Evolutionary conservation across 768 basidiomycete species (phyloP).

Genomic region (Suillus subaureus): DNA sequence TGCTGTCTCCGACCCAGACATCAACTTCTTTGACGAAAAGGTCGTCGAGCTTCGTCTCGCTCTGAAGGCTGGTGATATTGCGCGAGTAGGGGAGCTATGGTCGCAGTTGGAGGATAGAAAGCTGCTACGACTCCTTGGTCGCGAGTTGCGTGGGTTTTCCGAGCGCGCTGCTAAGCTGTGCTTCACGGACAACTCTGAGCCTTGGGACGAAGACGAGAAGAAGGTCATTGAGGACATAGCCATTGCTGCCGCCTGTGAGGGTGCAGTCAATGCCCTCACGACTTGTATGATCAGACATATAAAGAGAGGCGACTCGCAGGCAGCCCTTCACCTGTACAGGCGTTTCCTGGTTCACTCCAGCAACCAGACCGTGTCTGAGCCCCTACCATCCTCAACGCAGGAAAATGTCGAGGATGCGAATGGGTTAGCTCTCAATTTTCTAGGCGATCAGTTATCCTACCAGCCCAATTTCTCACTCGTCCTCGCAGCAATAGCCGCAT

Average conservation of each 20-base stretch:
- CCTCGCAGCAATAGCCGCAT: constrained; percentile 58
- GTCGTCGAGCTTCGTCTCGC: constrained; percentile 43
- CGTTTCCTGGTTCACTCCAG: constrained; percentile 33
- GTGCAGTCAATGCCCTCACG: constrained; percentile 49
- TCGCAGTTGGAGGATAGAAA: constrained; percentile 42
- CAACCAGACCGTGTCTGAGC: constrained; percentile 22
- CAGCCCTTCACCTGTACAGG: constrained; percentile 48
- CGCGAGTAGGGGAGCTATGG: constrained; percentile 41
- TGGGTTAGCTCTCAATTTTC: constrained; percentile 27
- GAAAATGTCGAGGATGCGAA: constrained; percentile 25
- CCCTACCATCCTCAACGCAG: constrained; percentile 13
- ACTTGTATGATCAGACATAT: constrained; percentile 53
- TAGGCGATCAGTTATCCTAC: constrained; percentile 19
- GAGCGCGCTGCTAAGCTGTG: constrained; percentile 34
- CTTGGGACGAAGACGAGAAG: constrained; percentile 32
- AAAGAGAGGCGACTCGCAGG: constrained; percentile 39
- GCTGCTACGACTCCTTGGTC: constrained; percentile 48
- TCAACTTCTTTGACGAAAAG: constrained; percentile 36
- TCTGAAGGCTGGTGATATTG: constrained; percentile 37
- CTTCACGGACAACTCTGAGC: constrained; percentile 18
- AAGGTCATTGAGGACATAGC: constrained; percentile 49
- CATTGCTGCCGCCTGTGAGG: constrained; percentile 45
- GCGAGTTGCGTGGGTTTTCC: constrained; percentile 44
- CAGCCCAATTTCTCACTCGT: constrained; percentile 42
- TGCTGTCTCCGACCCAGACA: constrained; percentile 31